A percentile compares a stretch with the other conserved stretches of the same genome.
Evolutionary conservation across 2,329 filamentous ascomycete species (phyloP).

Genomic region (Microdochium bolleyi): DNA sequence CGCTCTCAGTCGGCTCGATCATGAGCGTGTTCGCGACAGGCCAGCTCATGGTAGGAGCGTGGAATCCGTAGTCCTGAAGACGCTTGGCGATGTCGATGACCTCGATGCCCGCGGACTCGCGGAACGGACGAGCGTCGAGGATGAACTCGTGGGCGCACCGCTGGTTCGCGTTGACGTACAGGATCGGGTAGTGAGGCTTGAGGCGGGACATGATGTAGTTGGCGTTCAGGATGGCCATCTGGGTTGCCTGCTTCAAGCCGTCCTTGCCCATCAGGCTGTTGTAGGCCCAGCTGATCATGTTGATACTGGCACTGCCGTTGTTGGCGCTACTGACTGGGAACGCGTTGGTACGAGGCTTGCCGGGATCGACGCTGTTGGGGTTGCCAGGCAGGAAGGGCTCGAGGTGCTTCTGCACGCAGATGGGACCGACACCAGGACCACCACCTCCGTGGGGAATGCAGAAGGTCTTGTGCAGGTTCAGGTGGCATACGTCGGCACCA

Average conservation of each 20-base stretch:
- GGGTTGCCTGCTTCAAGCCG: conserved; percentile 81
- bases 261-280: conserved; percentile 85
- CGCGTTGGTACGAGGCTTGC: background rate
- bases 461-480: conserved; percentile 98
- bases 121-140: conserved; percentile 79
- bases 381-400: conserved; percentile 62
- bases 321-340: conserved; percentile 69
- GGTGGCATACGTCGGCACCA: conserved; percentile 91
- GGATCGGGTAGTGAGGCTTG: conserved; percentile 75
- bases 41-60: conserved; percentile 96
- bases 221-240: conserved; percentile 88
- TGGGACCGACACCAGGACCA: conserved; percentile 87
- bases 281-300: conserved; percentile 92
- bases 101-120: conserved; percentile 74
- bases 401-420: conserved; percentile 82
- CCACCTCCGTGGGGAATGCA: conserved; percentile 96
- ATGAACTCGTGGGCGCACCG: conserved; percentile 98
- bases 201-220: conserved; percentile 93
- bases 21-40: conserved; percentile 92
- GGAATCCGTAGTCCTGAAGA: conserved; percentile 95
- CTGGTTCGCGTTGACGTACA: conserved; percentile 86
- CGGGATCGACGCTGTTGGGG: conserved; percentile 33
- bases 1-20: conserved; percentile 95
- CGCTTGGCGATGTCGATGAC: conserved; percentile 95
- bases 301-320: conserved; percentile 83